Percentiles rank a stretch among this genome's conserved stretches.
phyloP scores from a whole-genome alignment of 306 rosid genomes.

The Vachellia pachyceras region DNA sequence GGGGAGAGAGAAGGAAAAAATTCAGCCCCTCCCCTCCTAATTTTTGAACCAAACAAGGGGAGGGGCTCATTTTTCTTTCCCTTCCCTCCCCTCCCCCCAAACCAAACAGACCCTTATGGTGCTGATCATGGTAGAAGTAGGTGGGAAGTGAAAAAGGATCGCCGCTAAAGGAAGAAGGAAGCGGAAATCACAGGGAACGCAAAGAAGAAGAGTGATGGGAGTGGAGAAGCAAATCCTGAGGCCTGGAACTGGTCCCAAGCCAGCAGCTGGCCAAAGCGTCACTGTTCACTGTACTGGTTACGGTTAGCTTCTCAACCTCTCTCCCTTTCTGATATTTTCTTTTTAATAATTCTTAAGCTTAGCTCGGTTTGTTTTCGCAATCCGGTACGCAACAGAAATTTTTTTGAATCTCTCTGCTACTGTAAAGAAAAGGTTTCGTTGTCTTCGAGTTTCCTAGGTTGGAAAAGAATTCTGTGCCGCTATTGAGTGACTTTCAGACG shows the following conservation, averaged over 20 bases:
- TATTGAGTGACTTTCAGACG: neutral
- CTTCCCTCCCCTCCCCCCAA: no score
- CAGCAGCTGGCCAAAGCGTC: conserved; percentile 72
- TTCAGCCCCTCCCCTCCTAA: no score
- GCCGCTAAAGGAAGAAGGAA: neutral
- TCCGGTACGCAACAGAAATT: neutral
- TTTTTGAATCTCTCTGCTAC: neutral
- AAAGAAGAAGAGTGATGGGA: conserved; percentile 66
- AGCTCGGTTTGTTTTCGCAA: neutral
- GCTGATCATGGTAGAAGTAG: no score
- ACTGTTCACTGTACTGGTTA: conserved; percentile 97
- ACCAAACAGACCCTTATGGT: no score
- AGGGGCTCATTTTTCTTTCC: no score
- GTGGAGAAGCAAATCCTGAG: conserved; percentile 78
- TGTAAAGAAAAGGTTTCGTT: neutral
- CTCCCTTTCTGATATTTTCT: neutral
- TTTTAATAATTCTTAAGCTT: no score
- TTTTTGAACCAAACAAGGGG: no score
- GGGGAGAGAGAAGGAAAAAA: no score
- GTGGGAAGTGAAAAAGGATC: neutral
- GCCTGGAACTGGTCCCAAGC: conserved; percentile 84
- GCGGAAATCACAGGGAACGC: neutral
- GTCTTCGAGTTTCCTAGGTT: neutral
- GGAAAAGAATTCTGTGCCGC: neutral
- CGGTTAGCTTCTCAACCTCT: conserved; percentile 46